Conservation (phyloP, 2,329 filamentous ascomycete genomes). For the Phyllosticta paracitricarpa region DNA sequence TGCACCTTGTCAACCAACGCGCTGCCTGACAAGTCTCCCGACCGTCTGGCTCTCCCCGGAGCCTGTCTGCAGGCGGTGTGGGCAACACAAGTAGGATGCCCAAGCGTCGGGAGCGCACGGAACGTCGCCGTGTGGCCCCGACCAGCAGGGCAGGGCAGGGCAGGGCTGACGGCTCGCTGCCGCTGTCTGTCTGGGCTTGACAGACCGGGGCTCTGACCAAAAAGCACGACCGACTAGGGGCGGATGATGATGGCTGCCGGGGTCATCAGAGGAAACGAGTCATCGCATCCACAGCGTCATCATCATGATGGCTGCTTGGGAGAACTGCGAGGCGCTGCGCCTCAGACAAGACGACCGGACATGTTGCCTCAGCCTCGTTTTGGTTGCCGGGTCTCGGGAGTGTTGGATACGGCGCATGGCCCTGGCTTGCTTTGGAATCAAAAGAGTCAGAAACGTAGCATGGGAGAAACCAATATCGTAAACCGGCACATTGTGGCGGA, state of each 20-base stretch:
- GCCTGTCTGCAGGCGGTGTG: background rate
- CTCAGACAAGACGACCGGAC: background rate
- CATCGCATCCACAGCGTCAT: background rate
- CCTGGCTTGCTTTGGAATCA: background rate
- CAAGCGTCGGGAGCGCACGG: background rate
- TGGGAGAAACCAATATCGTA: background rate
- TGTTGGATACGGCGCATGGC: background rate
- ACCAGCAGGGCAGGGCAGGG: background rate
- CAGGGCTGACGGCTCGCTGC: background rate
- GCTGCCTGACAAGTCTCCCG: background rate
- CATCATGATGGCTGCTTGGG: background rate
- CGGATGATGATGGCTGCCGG: background rate
- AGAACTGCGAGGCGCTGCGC: background rate
- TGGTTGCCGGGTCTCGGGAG: background rate
- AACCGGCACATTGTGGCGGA: background rate
- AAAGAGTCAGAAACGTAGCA: background rate
- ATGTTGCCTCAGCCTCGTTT: background rate
- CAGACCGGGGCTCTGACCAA: background rate
- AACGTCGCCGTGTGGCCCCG: background rate
- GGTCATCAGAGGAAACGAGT: background rate
- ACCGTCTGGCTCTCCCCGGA: background rate
- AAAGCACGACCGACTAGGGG: background rate
- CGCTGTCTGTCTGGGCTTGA: background rate
- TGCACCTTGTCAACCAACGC: background rate
- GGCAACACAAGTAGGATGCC: too few relatives aligned